Evolutionary conservation across 805 yeast genomes (phyloP).

Genomic region (Millerago galiae): DNA sequence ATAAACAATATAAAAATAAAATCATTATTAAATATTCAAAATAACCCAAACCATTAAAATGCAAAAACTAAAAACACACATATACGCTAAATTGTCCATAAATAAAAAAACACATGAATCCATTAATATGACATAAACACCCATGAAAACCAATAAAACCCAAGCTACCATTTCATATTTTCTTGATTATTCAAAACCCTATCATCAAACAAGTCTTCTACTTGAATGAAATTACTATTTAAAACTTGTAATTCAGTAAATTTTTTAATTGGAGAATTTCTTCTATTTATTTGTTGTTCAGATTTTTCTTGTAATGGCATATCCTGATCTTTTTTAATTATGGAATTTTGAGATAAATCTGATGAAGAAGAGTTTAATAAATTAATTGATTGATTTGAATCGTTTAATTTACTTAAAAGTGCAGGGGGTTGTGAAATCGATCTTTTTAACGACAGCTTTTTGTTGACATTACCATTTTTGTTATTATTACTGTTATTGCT

Average conservation of each 20-base stretch:
- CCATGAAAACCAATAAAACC: neutral
- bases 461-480: slow-evolving; percentile 3
- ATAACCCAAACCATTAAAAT: neutral
- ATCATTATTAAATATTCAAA: too few relatives aligned
- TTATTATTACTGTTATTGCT: neutral
- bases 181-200: slow-evolving; percentile 7
- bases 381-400: neutral
- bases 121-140: too few relatives aligned
- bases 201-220: slow-evolving; percentile 10
- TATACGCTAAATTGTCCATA: neutral
- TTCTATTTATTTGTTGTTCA: neutral
- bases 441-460: slow-evolving; percentile 20
- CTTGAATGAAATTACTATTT: slow-evolving; percentile 1
- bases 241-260: neutral
- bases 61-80: neutral
- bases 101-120: neutral
- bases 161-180: slow-evolving; percentile 4
- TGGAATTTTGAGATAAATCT: too few relatives aligned
- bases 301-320: slow-evolving; percentile 1
- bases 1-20: too few relatives aligned
- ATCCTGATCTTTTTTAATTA: neutral
- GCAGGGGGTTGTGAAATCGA: slow-evolving; percentile 21
- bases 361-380: neutral
- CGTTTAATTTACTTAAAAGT: slow-evolving; percentile 7
- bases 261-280: neutral